Evolutionary conservation across 768 basidiomycete genomes (phyloP).

Genomic region (Termitomyces sp.): DNA sequence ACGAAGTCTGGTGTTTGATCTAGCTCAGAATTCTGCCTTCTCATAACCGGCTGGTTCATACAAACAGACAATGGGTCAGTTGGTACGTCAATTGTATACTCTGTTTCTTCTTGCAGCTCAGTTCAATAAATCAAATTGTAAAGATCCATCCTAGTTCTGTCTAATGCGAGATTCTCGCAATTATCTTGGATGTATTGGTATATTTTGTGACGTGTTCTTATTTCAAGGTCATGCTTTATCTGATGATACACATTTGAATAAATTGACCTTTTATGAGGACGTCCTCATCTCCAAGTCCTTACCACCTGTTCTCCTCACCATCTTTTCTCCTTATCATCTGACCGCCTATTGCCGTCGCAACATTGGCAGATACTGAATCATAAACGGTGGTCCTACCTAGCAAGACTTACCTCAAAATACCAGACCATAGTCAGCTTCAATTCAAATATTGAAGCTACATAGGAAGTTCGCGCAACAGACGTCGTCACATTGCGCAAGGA

Average conservation of each 20-base stretch:
- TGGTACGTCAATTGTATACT: constrained; percentile 32
- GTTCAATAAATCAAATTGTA: constrained; percentile 38
- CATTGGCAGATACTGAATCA: no score
- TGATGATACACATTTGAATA: constrained; percentile 55
- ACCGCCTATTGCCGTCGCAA: no score
- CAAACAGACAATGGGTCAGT: constrained; percentile 71
- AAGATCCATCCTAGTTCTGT: constrained; percentile 91
- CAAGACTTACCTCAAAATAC: no score
- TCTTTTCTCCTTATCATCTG: no score
- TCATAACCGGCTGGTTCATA: constrained; percentile 84
- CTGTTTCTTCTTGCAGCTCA: neutral
- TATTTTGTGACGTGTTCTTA: constrained; percentile 37
- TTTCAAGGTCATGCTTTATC: neutral
- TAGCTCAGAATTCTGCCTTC: constrained; percentile 80
- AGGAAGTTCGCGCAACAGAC: no score
- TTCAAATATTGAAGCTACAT: no score
- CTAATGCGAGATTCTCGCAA: constrained; percentile 71
- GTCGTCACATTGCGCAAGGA: no score
- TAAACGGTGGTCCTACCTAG: no score
- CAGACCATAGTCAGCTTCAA: no score
- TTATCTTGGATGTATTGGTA: constrained; percentile 93
- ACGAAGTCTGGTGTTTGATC: constrained; percentile 65
- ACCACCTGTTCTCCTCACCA: no score
- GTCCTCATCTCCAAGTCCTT: no score
- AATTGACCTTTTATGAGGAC: constrained; percentile 84